These are phyloP conservation scores for Amanita fuliginea DNA, from an alignment of 768 basidiomycete genomes.

Conservation along the genomic window DNA sequence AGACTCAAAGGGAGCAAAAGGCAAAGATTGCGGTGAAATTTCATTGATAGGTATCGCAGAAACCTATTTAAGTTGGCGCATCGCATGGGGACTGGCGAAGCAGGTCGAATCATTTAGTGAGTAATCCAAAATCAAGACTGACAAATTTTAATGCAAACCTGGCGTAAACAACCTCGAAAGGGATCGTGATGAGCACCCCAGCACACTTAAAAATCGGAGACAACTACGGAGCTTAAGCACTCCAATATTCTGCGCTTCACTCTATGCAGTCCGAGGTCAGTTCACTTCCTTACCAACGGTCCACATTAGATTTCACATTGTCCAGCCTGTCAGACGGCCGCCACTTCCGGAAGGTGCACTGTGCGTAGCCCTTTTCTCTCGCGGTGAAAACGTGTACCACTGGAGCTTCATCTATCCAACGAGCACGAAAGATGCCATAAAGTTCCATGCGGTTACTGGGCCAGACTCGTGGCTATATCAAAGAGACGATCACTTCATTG, in stretches of 20 bases:
- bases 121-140: not conserved
- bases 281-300: not conserved
- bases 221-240: not conserved
- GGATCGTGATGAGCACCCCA: not conserved
- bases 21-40: not conserved
- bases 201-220: not conserved
- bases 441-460: conserved; percentile 5
- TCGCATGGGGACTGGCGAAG: not conserved
- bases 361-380: conserved; percentile 4
- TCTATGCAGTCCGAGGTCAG: conserved; percentile 1
- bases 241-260: not conserved
- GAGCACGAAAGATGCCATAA: conserved; percentile 3
- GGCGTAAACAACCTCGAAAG: not conserved
- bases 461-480: conserved; percentile 4
- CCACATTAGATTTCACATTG: not conserved
- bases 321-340: not conserved
- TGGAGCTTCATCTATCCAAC: conserved; percentile 6
- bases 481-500: conserved; percentile 4
- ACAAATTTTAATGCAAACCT: not conserved
- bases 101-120: not conserved
- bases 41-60: not conserved
- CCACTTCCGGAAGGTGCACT: conserved; percentile 2
- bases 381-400: not conserved
- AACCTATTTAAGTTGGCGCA: too few species aligned
- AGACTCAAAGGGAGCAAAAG: too few species aligned